Percentiles rank a stretch among this genome's conserved stretches.
Conservation (phyloP, 306 rosid species). For the Delonix regia region DNA sequence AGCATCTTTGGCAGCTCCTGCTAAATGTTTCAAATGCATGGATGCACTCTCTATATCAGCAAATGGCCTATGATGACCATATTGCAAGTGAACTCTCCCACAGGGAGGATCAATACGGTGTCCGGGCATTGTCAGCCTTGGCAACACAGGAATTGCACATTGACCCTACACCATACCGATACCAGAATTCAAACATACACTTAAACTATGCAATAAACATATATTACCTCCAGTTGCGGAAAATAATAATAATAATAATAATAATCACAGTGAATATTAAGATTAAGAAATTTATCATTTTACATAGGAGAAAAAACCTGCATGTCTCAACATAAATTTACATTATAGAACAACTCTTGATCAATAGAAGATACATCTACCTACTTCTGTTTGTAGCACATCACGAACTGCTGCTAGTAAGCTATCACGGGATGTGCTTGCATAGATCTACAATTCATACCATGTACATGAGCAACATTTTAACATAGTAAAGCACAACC, state of each 20-base stretch:
- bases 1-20: conserved; percentile 97
- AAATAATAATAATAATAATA: too few species aligned
- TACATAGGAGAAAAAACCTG: conserved; percentile 5
- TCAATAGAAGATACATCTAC: conserved; percentile 62
- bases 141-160: conserved; percentile 87
- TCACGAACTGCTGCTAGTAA: conserved; percentile 95
- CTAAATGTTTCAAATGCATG: conserved; percentile 92
- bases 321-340: conserved; percentile 5
- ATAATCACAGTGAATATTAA: conserved; percentile 15
- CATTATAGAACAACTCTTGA: conserved; percentile 38
- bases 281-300: neutral
- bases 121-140: conserved; percentile 99
- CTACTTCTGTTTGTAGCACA: conserved; percentile 94
- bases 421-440: conserved; percentile 98
- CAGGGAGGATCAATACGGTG: conserved; percentile 98
- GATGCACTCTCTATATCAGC: conserved; percentile 81
- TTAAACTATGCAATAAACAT: conserved; percentile 21
- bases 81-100: conserved; percentile 84
- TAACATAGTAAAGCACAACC: conserved; percentile 22
- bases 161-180: conserved; percentile 69
- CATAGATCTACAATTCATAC: conserved; percentile 75
- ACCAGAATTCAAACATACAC: conserved; percentile 48
- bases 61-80: conserved; percentile 62
- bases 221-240: conserved; percentile 23
- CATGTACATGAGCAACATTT: conserved; percentile 50